Percentiles rank a stretch among this genome's conserved stretches.
These are phyloP conservation scores for Peronospora destructor DNA, from an alignment of 352 stramenopile species.

Conservation along the genomic window DNA sequence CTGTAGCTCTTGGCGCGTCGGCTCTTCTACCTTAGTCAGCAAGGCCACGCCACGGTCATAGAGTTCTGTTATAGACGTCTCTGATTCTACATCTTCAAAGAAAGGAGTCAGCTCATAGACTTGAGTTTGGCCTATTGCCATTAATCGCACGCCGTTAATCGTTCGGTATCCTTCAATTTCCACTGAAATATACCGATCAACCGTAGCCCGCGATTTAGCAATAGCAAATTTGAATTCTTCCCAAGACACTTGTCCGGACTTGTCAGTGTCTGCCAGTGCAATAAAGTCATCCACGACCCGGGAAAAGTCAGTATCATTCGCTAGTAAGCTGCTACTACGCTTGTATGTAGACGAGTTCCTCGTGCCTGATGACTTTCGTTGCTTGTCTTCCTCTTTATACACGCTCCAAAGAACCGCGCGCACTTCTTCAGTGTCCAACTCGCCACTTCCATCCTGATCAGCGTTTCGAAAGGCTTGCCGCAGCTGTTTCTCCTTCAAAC, in stretches of 20 bases:
- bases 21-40: conserved; percentile 57
- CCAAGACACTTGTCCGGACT: conserved; percentile 72
- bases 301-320: conserved; percentile 55
- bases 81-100: conserved; percentile 67
- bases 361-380: conserved; percentile 27
- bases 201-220: conserved; percentile 57
- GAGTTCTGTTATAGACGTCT: conserved; percentile 54
- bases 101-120: conserved; percentile 69
- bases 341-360: conserved; percentile 28
- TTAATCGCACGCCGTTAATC: conserved; percentile 61
- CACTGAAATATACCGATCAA: conserved; percentile 67
- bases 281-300: conserved; percentile 72
- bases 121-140: conserved; percentile 62
- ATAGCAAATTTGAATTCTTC: conserved; percentile 85
- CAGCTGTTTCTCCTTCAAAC: conserved; percentile 82
- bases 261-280: conserved; percentile 65
- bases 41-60: conserved; percentile 66
- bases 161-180: conserved; percentile 67
- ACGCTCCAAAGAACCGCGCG: conserved; percentile 63
- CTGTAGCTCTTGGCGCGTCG: conserved; percentile 49
- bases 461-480: conserved; percentile 70
- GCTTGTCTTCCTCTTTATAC: conserved; percentile 60
- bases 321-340: conserved; percentile 45
- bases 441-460: conserved; percentile 65
- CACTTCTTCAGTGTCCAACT: conserved; percentile 74